Evolutionary conservation across 352 stramenopile genomes (phyloP), one percentile per base, ranked within the genome.

Genomic region (Globisporangium spiculum): DNA sequence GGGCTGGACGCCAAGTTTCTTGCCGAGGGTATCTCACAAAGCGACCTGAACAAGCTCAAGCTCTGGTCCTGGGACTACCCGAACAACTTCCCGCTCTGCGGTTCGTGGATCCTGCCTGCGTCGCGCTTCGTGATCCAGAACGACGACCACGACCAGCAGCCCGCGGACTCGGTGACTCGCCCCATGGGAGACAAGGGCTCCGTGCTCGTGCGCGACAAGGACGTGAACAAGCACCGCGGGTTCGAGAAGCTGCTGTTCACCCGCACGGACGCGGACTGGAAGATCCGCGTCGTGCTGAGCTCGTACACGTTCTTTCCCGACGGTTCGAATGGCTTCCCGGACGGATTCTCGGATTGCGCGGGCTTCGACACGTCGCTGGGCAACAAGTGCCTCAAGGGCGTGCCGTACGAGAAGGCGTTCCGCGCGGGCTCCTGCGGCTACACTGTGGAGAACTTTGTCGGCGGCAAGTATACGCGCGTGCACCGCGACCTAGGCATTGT

Each of bases 51-150:
- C 38, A 92, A 92, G 54, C 73, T 92, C 59, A 92, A 92, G 75
- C 89, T 90, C 58, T 92, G 82, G 84, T 88, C 80, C 41, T 86
- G 78, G 2, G 84, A 88, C 52, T 92, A 92, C 72, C 82, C 84
- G 10, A 84, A 74, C 26, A 66, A 84, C 22, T 75, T 80, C 60
- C 82, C 84, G 3, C 69, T 78, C 32, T 88, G 78, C 36, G 80
- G 79, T 10, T 80, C 70, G 12, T 91, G 83, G 77, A 83, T 89
- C 57, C 55, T 90, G n/a, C 77, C 80, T 20, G 54, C 80, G 3
- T 78, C 75, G 24, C 77, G 84, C 3, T 88, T 89, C 32, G 84
- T 89, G 38, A 75, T 92, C n/a, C 84, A 92, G 63, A 92, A 90
- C 62, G 84, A 90, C 41, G 84, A 92, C 64, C 77, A 86, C 63